Conservation (phyloP, 2,329 filamentous ascomycete genomes). For the Pseudogymnoascus sp. region DNA sequence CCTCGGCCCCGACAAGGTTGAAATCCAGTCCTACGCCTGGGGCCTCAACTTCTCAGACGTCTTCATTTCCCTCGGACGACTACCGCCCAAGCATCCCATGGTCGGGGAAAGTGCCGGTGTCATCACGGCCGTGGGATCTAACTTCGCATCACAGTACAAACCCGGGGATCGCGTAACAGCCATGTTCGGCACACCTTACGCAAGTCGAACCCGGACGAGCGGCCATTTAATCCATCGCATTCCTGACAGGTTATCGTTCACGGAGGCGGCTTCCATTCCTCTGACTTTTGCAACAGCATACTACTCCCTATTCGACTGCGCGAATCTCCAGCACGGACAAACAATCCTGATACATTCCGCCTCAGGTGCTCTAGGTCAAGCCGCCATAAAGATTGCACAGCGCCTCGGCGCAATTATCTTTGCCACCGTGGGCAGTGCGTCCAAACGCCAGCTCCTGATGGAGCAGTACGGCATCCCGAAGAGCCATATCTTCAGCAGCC, state of each 20-base stretch:
- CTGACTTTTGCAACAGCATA: constrained; percentile 37
- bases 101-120: constrained; percentile 16
- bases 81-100: background rate
- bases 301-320: constrained; percentile 36
- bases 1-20: constrained; percentile 9
- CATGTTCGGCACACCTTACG: background rate
- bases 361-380: constrained; percentile 18
- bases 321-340: constrained; percentile 30
- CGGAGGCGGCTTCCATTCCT: constrained; percentile 34
- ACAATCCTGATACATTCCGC: constrained; percentile 20
- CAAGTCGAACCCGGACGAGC: background rate
- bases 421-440: constrained; percentile 29
- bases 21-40: constrained; percentile 10
- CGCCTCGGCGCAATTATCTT: constrained; percentile 33
- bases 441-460: background rate
- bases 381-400: constrained; percentile 27
- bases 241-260: constrained; percentile 32
- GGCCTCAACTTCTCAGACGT: constrained; percentile 22
- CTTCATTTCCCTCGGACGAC: constrained; percentile 18
- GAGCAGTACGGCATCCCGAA: background rate
- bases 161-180: constrained; percentile 24
- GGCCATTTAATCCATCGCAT: constrained; percentile 23
- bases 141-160: constrained; percentile 16
- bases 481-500: constrained; percentile 16
- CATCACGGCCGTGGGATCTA: constrained; percentile 21